phyloP scores from a whole-genome alignment of 495 filamentous ascomycete species.

The Neurospora tetrasperma region DNA sequence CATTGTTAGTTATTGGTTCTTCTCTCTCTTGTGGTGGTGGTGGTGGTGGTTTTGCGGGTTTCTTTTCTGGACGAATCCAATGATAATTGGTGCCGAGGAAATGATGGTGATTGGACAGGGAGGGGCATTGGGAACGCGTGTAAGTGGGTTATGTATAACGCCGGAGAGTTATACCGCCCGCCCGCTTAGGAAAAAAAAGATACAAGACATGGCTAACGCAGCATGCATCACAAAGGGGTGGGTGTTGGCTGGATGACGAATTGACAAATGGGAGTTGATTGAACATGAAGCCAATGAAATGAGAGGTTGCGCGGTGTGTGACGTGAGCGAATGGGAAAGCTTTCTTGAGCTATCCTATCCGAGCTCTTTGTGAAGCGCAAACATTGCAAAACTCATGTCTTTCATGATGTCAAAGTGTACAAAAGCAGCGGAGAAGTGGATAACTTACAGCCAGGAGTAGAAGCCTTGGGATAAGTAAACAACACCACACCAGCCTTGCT shows the following conservation, averaged over 20 bases:
- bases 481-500: slow-evolving; percentile 81
- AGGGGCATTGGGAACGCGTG: background rate
- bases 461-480: slow-evolving; percentile 94
- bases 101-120: background rate
- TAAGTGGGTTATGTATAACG: background rate
- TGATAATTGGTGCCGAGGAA: background rate
- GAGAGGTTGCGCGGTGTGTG: background rate
- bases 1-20: slow-evolving; percentile 4
- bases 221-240: background rate
- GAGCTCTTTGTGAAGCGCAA: background rate
- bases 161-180: background rate
- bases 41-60: too few species aligned
- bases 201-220: background rate
- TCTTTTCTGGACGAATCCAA: too few species aligned
- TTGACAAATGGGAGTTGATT: slow-evolving; percentile 1
- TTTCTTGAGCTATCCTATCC: background rate
- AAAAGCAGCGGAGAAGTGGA: background rate
- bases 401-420: background rate
- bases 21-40: too few species aligned
- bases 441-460: slow-evolving; percentile 85
- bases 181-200: background rate
- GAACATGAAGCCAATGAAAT: background rate
- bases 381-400: background rate
- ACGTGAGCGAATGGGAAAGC: background rate
- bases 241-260: background rate